Evolutionary conservation across 169 alveolate genomes (phyloP).

Genomic region (Eimeria sp.): DNA sequence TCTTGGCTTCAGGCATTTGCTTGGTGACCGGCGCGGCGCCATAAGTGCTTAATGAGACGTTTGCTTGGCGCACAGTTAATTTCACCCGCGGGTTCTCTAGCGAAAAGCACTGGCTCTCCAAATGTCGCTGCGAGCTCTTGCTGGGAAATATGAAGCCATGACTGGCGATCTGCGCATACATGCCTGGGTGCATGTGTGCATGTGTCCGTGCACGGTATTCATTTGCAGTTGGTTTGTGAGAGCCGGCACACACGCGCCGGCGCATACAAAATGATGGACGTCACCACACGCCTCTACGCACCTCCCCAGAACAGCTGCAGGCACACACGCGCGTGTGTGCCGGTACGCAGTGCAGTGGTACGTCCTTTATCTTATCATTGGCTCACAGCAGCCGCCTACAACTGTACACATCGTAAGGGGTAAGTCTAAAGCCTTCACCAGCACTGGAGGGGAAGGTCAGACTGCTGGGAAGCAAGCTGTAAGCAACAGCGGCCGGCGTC

Average conservation of each 20-base stretch:
- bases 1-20: neutral
- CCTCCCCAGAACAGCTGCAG: too few species aligned
- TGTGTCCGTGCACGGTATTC: neutral
- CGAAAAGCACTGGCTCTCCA: neutral
- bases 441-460: neutral
- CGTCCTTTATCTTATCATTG: neutral
- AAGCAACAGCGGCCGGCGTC: neutral
- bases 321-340: too few species aligned
- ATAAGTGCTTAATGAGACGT: neutral
- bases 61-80: neutral
- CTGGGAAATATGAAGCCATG: neutral
- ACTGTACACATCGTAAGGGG: neutral
- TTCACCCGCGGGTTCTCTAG: neutral
- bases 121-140: neutral
- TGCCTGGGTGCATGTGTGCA: neutral
- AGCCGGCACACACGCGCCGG: neutral
- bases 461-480: neutral
- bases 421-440: neutral
- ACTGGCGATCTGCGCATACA: neutral
- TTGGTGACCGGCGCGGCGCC: slow-evolving; percentile 63
- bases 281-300: too few species aligned
- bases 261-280: too few species aligned
- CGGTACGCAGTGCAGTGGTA: neutral
- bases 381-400: neutral
- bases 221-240: neutral